phyloP scores from a whole-genome alignment of 306 rosid genomes.

The Mimosa bimucronata region DNA sequence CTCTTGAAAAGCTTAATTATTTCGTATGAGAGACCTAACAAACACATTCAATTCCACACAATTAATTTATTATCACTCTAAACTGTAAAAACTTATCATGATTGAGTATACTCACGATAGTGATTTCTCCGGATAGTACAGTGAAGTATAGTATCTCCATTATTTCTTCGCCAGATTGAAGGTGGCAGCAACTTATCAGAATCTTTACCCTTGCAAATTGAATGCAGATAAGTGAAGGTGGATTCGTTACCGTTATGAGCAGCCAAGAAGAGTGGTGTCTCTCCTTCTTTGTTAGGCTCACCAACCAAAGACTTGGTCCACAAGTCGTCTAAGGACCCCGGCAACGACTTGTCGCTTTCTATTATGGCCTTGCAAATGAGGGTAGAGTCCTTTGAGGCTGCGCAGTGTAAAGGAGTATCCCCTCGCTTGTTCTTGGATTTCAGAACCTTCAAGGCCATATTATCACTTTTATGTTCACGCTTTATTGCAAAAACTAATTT shows the following conservation, averaged over 20 bases:
- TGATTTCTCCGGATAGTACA: background rate
- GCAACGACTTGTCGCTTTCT: background rate
- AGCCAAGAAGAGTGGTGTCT: background rate
- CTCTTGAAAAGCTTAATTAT: background rate
- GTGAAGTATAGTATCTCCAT: background rate
- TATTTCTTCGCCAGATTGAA: background rate
- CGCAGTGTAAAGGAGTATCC: background rate
- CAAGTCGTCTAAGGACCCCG: too few relatives aligned
- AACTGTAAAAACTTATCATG: too few relatives aligned
- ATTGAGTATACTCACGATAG: background rate
- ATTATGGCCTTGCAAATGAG: background rate
- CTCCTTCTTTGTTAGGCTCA: background rate
- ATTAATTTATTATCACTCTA: too few relatives aligned
- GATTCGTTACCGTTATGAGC: background rate
- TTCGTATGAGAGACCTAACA: background rate
- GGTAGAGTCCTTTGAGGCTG: background rate
- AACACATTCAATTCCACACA: background rate
- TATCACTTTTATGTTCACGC: background rate
- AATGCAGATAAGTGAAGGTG: background rate
- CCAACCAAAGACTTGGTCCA: background rate
- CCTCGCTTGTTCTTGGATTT: background rate
- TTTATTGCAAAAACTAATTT: background rate
- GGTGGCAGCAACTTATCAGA: background rate
- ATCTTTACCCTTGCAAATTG: background rate
- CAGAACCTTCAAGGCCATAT: background rate